These are phyloP conservation scores for Lichtheimia hyalospora DNA, from an alignment of 371 early-diverging fungal genomes.

Conservation along the genomic window DNA sequence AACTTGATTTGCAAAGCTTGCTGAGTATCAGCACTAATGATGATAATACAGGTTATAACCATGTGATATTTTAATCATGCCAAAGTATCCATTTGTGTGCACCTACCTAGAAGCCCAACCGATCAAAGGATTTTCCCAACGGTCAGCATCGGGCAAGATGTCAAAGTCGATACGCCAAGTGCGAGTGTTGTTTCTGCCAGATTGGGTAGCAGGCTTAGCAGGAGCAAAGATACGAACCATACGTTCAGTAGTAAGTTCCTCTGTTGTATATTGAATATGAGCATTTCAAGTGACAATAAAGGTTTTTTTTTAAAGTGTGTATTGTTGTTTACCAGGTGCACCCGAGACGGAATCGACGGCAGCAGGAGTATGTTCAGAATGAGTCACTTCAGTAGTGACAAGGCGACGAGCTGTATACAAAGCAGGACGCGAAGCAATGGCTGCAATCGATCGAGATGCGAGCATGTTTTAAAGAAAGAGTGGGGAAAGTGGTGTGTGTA, in stretches of 20 bases:
- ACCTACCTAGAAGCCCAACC: conserved; percentile 90
- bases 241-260: conserved; percentile 57
- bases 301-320: not conserved
- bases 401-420: conserved; percentile 4
- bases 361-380: conserved; percentile 23
- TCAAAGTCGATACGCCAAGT: conserved; percentile 87
- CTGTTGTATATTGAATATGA: conserved; percentile 15
- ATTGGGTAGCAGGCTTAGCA: conserved; percentile 84
- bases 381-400: conserved; percentile 21
- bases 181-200: conserved; percentile 75
- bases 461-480: not conserved
- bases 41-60: not conserved
- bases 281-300: not conserved
- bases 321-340: conserved; percentile 44
- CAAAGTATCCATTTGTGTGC: no score
- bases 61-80: not conserved
- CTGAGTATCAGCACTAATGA: conserved; percentile 73
- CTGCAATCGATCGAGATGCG: not conserved
- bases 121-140: conserved; percentile 94
- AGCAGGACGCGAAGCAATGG: not conserved
- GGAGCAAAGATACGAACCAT: conserved; percentile 88
- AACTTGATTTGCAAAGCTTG: conserved; percentile 89
- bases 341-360: conserved; percentile 45
- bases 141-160: conserved; percentile 69
- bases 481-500: not conserved